phyloP scores from a whole-genome alignment of 2,329 filamentous ascomycete species.

The Fusarium xylarioides region DNA sequence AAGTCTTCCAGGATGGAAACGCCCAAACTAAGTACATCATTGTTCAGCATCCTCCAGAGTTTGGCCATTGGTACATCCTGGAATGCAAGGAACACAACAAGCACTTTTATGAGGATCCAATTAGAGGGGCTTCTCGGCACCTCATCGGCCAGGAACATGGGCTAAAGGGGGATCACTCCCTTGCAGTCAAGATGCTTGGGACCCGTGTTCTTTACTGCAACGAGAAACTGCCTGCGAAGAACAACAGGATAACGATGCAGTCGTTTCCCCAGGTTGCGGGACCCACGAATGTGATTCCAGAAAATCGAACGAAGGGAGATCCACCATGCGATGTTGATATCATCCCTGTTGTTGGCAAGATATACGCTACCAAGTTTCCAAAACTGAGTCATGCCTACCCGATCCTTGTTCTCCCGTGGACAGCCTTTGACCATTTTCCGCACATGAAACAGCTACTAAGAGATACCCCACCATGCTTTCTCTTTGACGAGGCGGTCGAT shows the following conservation, averaged over 20 bases:
- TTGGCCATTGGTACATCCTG: constrained; percentile 6
- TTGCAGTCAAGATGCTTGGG: not conserved
- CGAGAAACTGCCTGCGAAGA: rapidly evolving
- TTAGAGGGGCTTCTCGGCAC: not conserved
- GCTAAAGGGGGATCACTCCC: rapidly evolving
- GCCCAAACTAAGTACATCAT: constrained; percentile 1
- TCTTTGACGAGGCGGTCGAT: not conserved
- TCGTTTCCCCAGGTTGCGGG: rapidly evolving
- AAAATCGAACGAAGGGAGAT: not conserved
- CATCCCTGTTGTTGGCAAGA: not conserved
- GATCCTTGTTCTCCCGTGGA: not conserved
- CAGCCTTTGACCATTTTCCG: not conserved
- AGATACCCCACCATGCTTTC: not conserved
- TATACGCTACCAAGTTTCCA: not conserved
- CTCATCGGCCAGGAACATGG: not conserved
- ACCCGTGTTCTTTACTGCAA: not conserved
- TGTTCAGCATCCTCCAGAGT: not conserved
- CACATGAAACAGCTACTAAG: not conserved
- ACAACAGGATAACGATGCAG: not conserved
- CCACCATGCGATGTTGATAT: rapidly evolving
- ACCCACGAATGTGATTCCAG: too few relatives aligned
- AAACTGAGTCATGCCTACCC: not conserved
- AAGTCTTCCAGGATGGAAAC: constrained; percentile 15
- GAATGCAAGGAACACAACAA: constrained; percentile 3
- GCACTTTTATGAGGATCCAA: not conserved